Evolutionary conservation across 1,284 basidiomycete species (phyloP), one percentile per base, ranked within the genome.

Genomic region (Malassezia brasiliensis): DNA sequence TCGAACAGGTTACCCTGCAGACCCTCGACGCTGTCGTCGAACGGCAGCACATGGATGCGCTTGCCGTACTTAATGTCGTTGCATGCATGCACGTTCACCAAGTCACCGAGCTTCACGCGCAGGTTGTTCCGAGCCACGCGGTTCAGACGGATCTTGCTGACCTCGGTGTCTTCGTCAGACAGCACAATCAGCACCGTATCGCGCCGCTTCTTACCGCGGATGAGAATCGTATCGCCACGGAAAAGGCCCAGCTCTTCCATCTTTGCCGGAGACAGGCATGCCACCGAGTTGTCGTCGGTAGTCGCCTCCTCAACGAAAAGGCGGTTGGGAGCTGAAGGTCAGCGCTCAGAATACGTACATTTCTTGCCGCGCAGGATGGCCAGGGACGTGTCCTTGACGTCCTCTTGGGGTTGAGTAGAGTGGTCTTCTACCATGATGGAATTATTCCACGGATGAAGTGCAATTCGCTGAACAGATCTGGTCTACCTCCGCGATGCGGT

Each of bases 11-110:
- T 98, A 32, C 94, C 94, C 65, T 90, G 93, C 47, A 99, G 81
- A 67, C 81, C 94, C 78, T 98, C 94, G 62, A 98, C 81, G 10
- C 93, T 96, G 79, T 99, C 94, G 71, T 96, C 91, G 73, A 99
- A 98, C 11, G 94, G 94, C 22, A 99, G 80, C 52, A 98, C 83
- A 76, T 98, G 94, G 41, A 99, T 85, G 54, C 93, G 86, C 77
- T 98, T 98, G 68, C 94, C 94, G 76, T 99, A 99, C 78, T 96
- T 96, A 81, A 98, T 98, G 73, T 98, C 93, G 65, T 87, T 83
- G 76, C 91, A 96, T 64, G 90, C 84, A 73, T 96, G 90, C 1
- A 99, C 89, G 61, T 88, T 89, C 73, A 90, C 87, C 42, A 96
- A 81, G 77, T 99, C 94, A 47, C 88, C 93, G 41, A 98, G 85